phyloP scores from a whole-genome alignment of 148 eudicot species.

The Nyssa sinensis region DNA sequence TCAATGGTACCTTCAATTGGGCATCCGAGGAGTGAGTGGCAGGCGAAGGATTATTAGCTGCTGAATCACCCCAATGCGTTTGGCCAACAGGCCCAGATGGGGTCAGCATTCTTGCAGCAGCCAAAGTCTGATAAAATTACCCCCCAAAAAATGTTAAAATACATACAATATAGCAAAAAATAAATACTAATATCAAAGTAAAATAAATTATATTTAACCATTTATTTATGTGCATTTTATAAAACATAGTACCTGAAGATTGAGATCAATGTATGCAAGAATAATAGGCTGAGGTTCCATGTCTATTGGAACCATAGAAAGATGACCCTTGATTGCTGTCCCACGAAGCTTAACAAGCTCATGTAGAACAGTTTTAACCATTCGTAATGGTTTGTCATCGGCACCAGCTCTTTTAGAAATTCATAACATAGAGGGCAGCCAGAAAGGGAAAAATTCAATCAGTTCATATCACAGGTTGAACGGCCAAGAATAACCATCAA shows the following conservation, averaged over 20 bases:
- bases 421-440: background rate
- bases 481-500: background rate
- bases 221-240: background rate
- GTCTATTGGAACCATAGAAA: conserved; percentile 95
- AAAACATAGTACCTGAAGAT: conserved; percentile 69
- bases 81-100: conserved; percentile 91
- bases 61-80: conserved; percentile 91
- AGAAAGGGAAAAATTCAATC: background rate
- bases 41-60: conserved; percentile 72
- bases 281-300: conserved; percentile 96
- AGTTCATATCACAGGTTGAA: background rate
- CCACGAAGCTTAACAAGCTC: conserved; percentile 98
- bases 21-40: conserved; percentile 84
- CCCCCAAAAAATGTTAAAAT: background rate
- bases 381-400: conserved; percentile 96
- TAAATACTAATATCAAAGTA: background rate
- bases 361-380: conserved; percentile 98
- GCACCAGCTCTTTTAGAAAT: conserved; percentile 78
- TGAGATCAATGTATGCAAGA: conserved; percentile 96
- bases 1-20: conserved; percentile 66
- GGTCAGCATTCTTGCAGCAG: conserved; percentile 98
- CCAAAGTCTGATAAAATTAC: conserved; percentile 60
- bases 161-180: background rate
- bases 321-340: conserved; percentile 96
- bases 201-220: background rate